phyloP scores from a whole-genome alignment of 2,329 filamentous ascomycete species.

The Zasmidium angulare region DNA sequence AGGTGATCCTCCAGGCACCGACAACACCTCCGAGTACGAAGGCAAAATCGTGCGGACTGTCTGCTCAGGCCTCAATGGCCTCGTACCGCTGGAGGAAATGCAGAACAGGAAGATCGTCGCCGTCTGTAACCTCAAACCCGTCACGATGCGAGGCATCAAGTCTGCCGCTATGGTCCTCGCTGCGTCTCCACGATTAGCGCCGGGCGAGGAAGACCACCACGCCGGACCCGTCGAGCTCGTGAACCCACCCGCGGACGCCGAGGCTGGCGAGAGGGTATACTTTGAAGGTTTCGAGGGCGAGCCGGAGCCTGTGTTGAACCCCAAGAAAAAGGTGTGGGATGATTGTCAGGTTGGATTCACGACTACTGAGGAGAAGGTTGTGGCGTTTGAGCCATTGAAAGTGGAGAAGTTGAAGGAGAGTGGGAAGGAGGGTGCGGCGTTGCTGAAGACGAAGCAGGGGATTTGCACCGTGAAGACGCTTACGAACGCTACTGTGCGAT shows the following conservation, averaged over 20 bases:
- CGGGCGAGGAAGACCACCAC: constrained; percentile 82
- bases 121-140: constrained; percentile 97
- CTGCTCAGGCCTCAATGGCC: constrained; percentile 92
- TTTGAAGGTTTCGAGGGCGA: constrained; percentile 95
- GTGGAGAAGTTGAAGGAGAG: constrained; percentile 73
- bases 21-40: constrained; percentile 89
- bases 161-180: constrained; percentile 89
- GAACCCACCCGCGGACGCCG: constrained; percentile 71
- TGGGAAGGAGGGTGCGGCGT: constrained; percentile 55
- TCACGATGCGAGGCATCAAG: constrained; percentile 94
- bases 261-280: constrained; percentile 82
- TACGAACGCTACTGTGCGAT: constrained; percentile 79
- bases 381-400: constrained; percentile 77
- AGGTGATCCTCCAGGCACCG: constrained; percentile 79
- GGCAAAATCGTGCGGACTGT: constrained; percentile 91
- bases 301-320: constrained; percentile 90
- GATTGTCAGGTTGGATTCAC: constrained; percentile 94
- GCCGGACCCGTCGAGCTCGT: constrained; percentile 92
- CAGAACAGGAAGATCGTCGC: constrained; percentile 92
- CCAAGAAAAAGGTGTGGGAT: constrained; percentile 99
- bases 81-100: constrained; percentile 93
- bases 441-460: constrained; percentile 75
- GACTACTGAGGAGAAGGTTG: constrained; percentile 76
- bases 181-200: constrained; percentile 78
- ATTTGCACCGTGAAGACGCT: constrained; percentile 81